Evolutionary conservation across 2,329 filamentous ascomycete species (phyloP), one percentile per base, ranked within the genome.

Genomic region (Aspergillus fijiensis): DNA sequence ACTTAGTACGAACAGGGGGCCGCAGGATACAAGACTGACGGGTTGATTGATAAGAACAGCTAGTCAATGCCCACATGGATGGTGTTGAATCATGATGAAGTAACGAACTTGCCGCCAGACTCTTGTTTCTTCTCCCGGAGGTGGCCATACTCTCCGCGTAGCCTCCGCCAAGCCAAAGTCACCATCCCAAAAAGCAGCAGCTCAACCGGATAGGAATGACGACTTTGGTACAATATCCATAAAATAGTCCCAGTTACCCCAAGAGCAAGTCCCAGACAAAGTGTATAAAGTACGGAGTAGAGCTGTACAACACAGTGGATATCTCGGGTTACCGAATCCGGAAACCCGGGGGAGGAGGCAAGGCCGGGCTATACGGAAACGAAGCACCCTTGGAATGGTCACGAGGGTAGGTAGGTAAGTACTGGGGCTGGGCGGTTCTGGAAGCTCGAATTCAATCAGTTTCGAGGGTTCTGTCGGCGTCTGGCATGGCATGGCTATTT

Each of bases 261-360:
- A 23, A 1, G 23, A 23, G 23, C 23, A 4, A 23, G 23, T 23
- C 23, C 23, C 23, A 23, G 23, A 23, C 23, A 23, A 23, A 4
- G 23, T 23, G 23, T 35, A 14, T 3, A 25, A 12, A 19, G 33
- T n/a, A n/a, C n/a, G n/a, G n/a, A n/a, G n/a, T 2, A 49, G 23
- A 48, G 51, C 27, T 35, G 35, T 55, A 57, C 55, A 29, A 29
- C 27, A 25, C 49, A n/a, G 23, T 27, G 21, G 56, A 48, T 21
- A 31, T 25, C 42, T 55, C 60, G 65, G 60, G 10, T 67, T 63
- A 14, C 64, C 52, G 11, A 23, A 54, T 57, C 45, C 14, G 60
- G 65, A 39, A 64, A 66, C 58, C 65, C 65, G 61, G 51, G 29
- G 27, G 49, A 49, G 52, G 53, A 35, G 60, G 59, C 59, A 54